Conservation (phyloP, 192 early-diverging fungal species). For the Oehlia diaphana region DNA sequence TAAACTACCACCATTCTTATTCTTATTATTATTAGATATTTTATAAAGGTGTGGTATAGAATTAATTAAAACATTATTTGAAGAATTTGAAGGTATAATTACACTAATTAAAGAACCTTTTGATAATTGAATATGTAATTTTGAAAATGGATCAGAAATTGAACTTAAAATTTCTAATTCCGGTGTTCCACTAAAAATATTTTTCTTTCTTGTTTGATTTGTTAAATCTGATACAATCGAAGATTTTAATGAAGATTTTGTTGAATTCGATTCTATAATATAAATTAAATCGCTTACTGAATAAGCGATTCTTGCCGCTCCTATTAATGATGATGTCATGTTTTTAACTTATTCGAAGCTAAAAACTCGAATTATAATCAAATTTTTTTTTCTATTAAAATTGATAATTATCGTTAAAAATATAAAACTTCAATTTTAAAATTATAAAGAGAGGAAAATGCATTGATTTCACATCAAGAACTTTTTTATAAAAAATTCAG, state of each 20-base stretch:
- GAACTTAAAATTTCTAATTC: constrained; percentile 14
- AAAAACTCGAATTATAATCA: not conserved
- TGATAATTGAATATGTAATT: constrained; percentile 8
- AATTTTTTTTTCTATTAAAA: no score
- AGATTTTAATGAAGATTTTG: constrained; percentile 14
- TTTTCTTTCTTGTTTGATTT: constrained; percentile 6
- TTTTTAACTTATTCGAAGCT: not conserved
- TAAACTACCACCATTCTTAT: constrained; percentile 41
- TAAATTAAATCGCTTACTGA: constrained; percentile 11
- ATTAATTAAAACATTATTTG: constrained; percentile 37
- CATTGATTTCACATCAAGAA: no score
- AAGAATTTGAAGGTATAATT: constrained; percentile 29
- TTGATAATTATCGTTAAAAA: no score
- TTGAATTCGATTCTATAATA: constrained; percentile 7
- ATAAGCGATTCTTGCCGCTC: constrained; percentile 3
- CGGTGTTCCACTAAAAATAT: constrained; percentile 9
- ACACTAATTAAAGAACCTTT: constrained; percentile 32
- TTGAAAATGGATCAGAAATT: constrained; percentile 26
- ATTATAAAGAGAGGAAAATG: no score
- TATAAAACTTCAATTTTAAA: no score
- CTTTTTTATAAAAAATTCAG: no score
- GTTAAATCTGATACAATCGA: not conserved
- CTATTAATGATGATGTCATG: not conserved
- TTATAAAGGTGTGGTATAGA: constrained; percentile 61
- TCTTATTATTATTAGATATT: constrained; percentile 32